Evolutionary conservation across 176 grass and related monocot species (phyloP).

Genomic region (Phoenix dactylifera): DNA sequence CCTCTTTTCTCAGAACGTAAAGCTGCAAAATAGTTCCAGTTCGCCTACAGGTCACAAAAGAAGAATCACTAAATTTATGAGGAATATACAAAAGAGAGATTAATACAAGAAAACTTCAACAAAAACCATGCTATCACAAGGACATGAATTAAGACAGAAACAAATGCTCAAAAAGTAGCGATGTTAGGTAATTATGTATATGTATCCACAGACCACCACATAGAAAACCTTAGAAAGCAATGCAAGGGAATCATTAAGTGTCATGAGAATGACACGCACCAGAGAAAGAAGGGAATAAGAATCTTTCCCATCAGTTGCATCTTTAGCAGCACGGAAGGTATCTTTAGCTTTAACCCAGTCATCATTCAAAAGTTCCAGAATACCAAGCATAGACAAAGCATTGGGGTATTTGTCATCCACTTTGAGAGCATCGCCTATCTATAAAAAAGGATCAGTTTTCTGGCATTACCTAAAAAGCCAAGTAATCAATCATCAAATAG

Average conservation of each 20-base stretch:
- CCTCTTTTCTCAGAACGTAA: conserved; percentile 91
- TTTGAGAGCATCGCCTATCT: conserved; percentile 89
- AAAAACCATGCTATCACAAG: too few relatives aligned
- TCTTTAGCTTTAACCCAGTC: conserved; percentile 95
- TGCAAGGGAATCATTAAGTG: background rate
- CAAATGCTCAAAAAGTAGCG: too few relatives aligned
- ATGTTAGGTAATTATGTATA: too few relatives aligned
- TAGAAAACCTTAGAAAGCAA: background rate
- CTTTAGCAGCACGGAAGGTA: conserved; percentile 76
- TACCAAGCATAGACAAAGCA: conserved; percentile 83
- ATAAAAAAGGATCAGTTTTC: conserved; percentile 22
- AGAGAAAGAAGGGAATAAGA: conserved; percentile 79
- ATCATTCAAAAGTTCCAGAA: conserved; percentile 74
- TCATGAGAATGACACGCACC: conserved; percentile 28
- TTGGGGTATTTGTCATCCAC: conserved; percentile 80
- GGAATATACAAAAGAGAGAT: too few relatives aligned
- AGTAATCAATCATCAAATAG: background rate
- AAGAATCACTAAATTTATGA: too few relatives aligned
- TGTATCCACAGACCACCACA: too few relatives aligned
- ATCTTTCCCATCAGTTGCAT: conserved; percentile 75
- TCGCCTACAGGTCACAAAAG: conserved; percentile 35
- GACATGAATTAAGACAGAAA: too few relatives aligned
- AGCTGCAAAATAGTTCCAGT: conserved; percentile 99
- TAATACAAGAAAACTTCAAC: too few relatives aligned
- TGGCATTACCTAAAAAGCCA: background rate